phyloP scores from a whole-genome alignment of 169 alveolate species.

The Eimeria sp. region DNA sequence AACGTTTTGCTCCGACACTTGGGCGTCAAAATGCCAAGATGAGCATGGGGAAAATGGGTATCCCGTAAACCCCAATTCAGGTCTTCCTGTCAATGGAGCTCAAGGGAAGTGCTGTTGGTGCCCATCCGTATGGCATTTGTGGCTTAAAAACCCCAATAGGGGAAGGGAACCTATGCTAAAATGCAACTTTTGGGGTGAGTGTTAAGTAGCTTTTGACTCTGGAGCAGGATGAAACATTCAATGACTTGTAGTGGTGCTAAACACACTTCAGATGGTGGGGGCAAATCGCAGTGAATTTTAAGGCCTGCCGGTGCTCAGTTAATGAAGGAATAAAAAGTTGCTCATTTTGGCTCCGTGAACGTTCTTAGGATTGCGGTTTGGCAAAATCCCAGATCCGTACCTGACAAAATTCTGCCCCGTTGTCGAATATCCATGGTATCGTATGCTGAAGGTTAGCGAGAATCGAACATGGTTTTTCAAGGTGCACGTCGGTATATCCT shows the following conservation, averaged over 20 bases:
- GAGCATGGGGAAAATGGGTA: slow-evolving; percentile 72
- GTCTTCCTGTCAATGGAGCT: slow-evolving; percentile 75
- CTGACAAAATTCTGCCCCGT: slow-evolving; percentile 77
- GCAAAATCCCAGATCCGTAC: slow-evolving; percentile 76
- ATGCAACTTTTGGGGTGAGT: slow-evolving; percentile 77
- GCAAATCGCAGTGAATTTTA: not conserved
- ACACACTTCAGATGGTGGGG: not conserved
- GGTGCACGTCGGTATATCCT: slow-evolving; percentile 67
- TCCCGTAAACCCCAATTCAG: slow-evolving; percentile 68
- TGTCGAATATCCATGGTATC: slow-evolving; percentile 78
- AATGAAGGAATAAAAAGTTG: not conserved
- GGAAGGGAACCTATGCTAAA: slow-evolving; percentile 78
- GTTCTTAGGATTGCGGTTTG: slow-evolving; percentile 37
- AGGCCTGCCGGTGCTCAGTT: not conserved
- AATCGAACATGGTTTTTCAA: slow-evolving; percentile 69
- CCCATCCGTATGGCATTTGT: slow-evolving; percentile 73
- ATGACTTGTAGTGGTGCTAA: too few relatives aligned
- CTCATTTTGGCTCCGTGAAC: not conserved
- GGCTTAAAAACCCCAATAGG: slow-evolving; percentile 68
- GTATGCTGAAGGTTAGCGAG: slow-evolving; percentile 75
- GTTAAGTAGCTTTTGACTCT: not conserved
- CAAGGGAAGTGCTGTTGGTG: slow-evolving; percentile 79
- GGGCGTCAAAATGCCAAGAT: slow-evolving; percentile 78
- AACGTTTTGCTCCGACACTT: slow-evolving; percentile 32
- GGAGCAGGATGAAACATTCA: not conserved